A percentile compares a stretch with the other conserved stretches of the same genome.
phyloP scores from a whole-genome alignment of 2,329 filamentous ascomycete species.

The Drechslerella dactyloides region DNA sequence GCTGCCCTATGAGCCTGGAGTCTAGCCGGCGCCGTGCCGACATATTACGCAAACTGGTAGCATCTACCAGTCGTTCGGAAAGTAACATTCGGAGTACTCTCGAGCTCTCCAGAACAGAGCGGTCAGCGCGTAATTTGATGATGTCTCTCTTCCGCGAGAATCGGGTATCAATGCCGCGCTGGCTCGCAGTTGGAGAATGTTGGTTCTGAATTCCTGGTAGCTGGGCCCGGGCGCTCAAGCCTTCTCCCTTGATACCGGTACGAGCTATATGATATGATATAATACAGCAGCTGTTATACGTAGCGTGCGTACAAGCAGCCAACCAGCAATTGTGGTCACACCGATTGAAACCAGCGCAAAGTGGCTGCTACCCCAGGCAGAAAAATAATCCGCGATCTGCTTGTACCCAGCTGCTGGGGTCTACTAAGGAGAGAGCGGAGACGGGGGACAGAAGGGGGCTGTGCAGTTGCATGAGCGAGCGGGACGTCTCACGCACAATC shows the following conservation, averaged over 20 bases:
- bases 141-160: too few relatives aligned
- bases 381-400: conserved; percentile 7
- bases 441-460: not conserved
- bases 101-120: not conserved
- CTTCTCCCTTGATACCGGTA: too few relatives aligned
- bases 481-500: conserved; percentile 28
- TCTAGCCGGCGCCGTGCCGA: conserved; percentile 6
- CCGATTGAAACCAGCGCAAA: too few relatives aligned
- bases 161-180: conserved; percentile 1
- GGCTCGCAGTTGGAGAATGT: conserved; percentile 5
- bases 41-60: conserved; percentile 35
- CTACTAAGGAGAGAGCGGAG: not conserved
- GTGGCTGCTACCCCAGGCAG: not conserved
- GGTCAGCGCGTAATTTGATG: conserved; percentile 29
- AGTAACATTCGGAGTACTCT: not conserved
- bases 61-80: not conserved
- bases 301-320: not conserved
- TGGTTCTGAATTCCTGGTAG: conserved; percentile 4
- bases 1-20: conserved; percentile 16
- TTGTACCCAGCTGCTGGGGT: conserved; percentile 3
- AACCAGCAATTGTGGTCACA: not conserved
- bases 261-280: not conserved
- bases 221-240: not conserved
- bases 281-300: not conserved
- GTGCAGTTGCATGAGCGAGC: conserved; percentile 8